A percentile compares a stretch with the other conserved stretches of the same genome.
Conservation (phyloP, 805 yeast species). For the Myxozyma udenii region DNA sequence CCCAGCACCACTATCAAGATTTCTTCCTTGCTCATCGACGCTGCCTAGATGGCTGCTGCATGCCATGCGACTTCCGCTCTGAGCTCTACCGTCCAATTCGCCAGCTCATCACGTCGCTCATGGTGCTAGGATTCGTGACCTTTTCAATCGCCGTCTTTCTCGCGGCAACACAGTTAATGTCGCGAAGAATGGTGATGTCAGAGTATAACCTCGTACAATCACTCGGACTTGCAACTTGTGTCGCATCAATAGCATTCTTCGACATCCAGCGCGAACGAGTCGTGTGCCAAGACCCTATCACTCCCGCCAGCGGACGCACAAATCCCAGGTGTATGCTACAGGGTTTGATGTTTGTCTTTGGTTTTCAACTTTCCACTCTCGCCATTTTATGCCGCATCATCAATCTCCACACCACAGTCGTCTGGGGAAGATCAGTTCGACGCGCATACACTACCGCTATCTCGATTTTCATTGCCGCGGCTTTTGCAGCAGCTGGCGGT, state of each 20-base stretch:
- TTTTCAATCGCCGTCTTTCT: conserved; percentile 17
- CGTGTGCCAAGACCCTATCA: conserved; percentile 19
- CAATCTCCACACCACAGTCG: conserved; percentile 13
- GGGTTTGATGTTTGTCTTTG: conserved; percentile 22
- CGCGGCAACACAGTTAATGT: conserved; percentile 17
- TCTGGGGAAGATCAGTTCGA: conserved; percentile 9
- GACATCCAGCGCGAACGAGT: conserved; percentile 9
- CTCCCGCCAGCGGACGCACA: conserved; percentile 15
- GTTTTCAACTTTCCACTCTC: conserved; percentile 15
- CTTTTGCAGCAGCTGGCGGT: conserved; percentile 18
- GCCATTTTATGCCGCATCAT: conserved; percentile 19
- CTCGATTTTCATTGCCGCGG: conserved; percentile 4
- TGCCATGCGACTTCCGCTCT: conserved; percentile 19
- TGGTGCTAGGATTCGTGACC: conserved; percentile 19
- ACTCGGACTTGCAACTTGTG: conserved; percentile 7
- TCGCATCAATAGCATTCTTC: conserved; percentile 15
- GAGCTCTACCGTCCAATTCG: conserved; percentile 1
- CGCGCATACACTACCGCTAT: conserved; percentile 2
- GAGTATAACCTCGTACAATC: conserved; percentile 22
- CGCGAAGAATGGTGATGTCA: conserved; percentile 23
- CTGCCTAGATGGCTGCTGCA: conserved; percentile 22
- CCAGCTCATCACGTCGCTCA: conserved; percentile 6
- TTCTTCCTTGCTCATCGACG: conserved; percentile 1
- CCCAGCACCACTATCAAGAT: not conserved
- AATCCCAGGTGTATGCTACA: conserved; percentile 22